Evolutionary conservation across 2,329 filamentous ascomycete genomes (phyloP), one percentile per base, ranked within the genome.

Genomic region (Dissoconium aciculare): DNA sequence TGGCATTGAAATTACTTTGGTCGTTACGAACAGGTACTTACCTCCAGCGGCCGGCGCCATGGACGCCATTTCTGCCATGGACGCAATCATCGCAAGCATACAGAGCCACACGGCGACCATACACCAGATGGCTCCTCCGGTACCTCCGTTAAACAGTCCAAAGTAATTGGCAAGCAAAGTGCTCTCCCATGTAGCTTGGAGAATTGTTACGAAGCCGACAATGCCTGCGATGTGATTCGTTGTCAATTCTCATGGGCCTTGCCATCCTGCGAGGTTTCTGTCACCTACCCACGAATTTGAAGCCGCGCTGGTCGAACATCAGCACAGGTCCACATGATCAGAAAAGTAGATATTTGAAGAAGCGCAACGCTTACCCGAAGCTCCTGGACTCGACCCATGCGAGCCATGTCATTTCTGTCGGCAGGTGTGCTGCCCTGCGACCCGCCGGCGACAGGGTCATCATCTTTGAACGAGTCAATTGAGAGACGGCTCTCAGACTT

Each of bases 101-200:
- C 45, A 35, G 11, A 52, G 26, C 46, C 48, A 52, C n/a, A 47
- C 44, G 13, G 42, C 47, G 17, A 52, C 47, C 16, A 44, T 52
- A 34, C 42, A 44, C 43, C 45, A 52, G 28, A 51, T 50, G 11
- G 50, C 33, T 5, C 46, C 46, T n/a, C 32, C 47, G 11, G 38
- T 45, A 8, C 47, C 47, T 17, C 47, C 47, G 31, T 52, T 52
- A 37, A 40, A 43, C 15, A 51, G 39, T 17, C 47, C 46, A 27
- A 46, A 44, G 36, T 35, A 47, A 26, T 41, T 51, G 16, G 49
- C 35, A n/a, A 56, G 52, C 4, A 66, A 44, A 3, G 58, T 52
- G 21, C 59, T 56, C 44, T 71, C 67, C 67, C 67, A 71, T 0
- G 67, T 68, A 28, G 62, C 60, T 41, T 67, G 59, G 19, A 67